Conservation (phyloP, 1,284 basidiomycete species). For the Stereum hirsutum region DNA sequence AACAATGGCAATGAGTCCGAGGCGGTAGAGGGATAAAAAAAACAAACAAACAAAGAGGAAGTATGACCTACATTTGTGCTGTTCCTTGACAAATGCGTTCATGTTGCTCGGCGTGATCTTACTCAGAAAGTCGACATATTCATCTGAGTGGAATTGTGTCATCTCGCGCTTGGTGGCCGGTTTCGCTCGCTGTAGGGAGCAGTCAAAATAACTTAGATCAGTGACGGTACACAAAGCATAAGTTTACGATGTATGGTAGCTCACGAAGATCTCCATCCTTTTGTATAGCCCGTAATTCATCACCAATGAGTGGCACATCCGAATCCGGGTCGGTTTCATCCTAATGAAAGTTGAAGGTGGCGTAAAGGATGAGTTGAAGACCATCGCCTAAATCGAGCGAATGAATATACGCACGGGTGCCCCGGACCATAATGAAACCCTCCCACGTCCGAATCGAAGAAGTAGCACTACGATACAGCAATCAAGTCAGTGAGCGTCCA, state of each 20-base stretch:
- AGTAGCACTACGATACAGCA: slow-evolving; percentile 72
- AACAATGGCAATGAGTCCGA: background rate
- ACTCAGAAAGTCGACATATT: slow-evolving; percentile 87
- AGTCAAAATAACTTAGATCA: slow-evolving; percentile 2
- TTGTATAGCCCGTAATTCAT: slow-evolving; percentile 99
- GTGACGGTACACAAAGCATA: too few relatives aligned
- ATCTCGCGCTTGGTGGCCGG: slow-evolving; percentile 98
- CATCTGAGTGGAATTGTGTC: slow-evolving; percentile 93
- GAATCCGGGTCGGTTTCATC: slow-evolving; percentile 96
- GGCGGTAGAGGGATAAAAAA: background rate
- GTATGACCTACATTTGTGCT: slow-evolving; percentile 78
- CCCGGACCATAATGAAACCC: slow-evolving; percentile 99
- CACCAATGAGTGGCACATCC: slow-evolving; percentile 98
- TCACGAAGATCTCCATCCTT: slow-evolving; percentile 94
- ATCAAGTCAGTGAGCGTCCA: slow-evolving; percentile 1
- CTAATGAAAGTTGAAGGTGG: slow-evolving; percentile 25
- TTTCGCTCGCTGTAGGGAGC: slow-evolving; percentile 75
- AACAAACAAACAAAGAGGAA: background rate
- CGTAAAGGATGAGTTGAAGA: slow-evolving; percentile 4
- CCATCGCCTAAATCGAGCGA: slow-evolving; percentile 1
- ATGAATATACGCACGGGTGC: slow-evolving; percentile 48
- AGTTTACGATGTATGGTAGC: slow-evolving; percentile 21
- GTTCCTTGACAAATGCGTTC: slow-evolving; percentile 86
- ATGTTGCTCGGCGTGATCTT: slow-evolving; percentile 83
- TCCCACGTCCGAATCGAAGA: slow-evolving; percentile 97